A percentile compares a stretch with the other conserved stretches of the same genome.
Conservation (phyloP, 176 grass and related monocot genomes). For the Phoenix roebelenii region DNA sequence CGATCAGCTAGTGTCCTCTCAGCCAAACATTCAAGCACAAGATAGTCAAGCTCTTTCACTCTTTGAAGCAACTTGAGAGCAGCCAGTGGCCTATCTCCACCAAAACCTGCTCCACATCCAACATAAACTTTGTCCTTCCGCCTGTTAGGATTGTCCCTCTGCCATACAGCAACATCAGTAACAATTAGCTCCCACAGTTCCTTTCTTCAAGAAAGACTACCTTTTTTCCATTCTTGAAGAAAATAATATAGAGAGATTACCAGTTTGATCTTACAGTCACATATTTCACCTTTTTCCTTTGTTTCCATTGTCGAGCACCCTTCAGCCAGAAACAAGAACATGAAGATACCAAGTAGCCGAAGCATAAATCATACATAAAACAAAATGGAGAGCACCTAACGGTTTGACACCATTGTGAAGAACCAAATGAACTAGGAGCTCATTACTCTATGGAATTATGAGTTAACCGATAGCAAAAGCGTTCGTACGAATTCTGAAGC, state of each 20-base stretch:
- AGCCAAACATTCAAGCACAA: conserved; percentile 86
- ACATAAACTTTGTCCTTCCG: conserved; percentile 58
- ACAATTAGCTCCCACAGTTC: neutral
- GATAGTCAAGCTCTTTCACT: conserved; percentile 74
- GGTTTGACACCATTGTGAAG: no score
- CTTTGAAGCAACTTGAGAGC: conserved; percentile 63
- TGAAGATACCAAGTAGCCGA: no score
- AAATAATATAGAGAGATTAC: conserved; percentile 6
- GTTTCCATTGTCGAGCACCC: conserved; percentile 8
- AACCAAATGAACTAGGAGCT: no score
- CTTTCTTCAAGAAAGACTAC: neutral
- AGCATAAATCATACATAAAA: no score
- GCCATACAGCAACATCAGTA: neutral
- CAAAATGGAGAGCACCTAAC: no score
- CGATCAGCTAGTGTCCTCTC: conserved; percentile 82
- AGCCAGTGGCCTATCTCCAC: conserved; percentile 55
- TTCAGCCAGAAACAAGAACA: neutral
- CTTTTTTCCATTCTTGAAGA: neutral
- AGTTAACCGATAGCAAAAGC: no score
- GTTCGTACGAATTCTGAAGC: no score
- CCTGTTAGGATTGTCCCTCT: conserved; percentile 55
- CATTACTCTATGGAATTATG: no score
- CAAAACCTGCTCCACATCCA: conserved; percentile 90
- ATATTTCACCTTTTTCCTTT: neutral
- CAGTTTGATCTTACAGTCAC: conserved; percentile 6